Evolutionary conservation across 257 asterid species (phyloP).

Genomic region (Solanum paucissectum): DNA sequence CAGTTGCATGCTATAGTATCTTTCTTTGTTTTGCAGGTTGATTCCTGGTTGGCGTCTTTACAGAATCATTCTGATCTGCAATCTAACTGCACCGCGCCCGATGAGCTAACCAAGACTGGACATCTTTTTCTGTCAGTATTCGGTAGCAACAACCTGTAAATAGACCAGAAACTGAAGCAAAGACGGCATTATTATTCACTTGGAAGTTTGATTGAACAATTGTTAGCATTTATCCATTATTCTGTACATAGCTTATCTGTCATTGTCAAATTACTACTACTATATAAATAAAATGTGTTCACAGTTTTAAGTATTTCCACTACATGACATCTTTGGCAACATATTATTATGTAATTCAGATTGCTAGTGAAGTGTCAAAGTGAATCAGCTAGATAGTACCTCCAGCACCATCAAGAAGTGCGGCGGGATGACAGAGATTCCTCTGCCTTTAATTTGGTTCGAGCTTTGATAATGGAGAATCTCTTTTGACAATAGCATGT

Average conservation of each 20-base stretch:
- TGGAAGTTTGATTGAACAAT: not conserved
- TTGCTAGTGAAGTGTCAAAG: not conserved
- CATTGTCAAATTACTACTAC: not conserved
- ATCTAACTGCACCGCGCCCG: slow-evolving; percentile 8
- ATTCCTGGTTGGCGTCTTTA: slow-evolving; percentile 68
- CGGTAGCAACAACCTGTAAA: not conserved
- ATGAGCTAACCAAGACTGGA: slow-evolving; percentile 4
- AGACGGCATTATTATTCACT: not conserved
- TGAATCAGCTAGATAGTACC: not conserved
- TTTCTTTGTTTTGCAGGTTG: slow-evolving; percentile 33
- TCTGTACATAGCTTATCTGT: not conserved
- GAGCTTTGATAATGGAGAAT: not conserved
- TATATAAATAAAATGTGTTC: not conserved
- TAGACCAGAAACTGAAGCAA: not conserved
- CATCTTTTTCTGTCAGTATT: not conserved
- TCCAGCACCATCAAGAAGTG: not conserved
- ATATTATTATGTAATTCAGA: not conserved
- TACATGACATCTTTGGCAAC: not conserved
- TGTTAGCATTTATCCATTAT: not conserved
- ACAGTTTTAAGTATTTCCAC: not conserved
- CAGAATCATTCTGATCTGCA: slow-evolving; percentile 35
- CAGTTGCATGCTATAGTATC: not conserved
- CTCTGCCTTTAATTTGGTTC: not conserved
- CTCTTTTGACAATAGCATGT: not conserved
- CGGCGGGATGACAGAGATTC: not conserved